A percentile compares a stretch with the other conserved stretches of the same genome.
Conservation (phyloP, 352 stramenopile genomes). For the Phytopythium litorale region DNA sequence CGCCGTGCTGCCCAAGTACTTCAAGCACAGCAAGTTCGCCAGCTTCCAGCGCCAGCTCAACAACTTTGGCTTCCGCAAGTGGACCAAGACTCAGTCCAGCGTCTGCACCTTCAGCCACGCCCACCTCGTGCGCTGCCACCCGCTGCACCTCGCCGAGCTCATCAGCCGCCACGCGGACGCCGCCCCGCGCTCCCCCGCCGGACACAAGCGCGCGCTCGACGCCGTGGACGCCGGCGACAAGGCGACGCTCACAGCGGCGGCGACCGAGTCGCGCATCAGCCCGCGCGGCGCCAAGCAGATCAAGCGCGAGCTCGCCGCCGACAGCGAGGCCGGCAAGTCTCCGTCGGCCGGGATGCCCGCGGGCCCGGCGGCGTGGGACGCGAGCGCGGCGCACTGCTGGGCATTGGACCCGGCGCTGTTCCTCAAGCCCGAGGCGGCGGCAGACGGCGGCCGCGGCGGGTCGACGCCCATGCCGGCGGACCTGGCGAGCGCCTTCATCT, state of each 20-base stretch:
- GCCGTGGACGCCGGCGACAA: neutral
- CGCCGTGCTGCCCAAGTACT: conserved; percentile 89
- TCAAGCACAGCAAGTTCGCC: conserved; percentile 92
- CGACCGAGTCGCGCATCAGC: conserved; percentile 1
- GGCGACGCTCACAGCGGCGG: neutral
- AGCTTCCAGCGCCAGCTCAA: conserved; percentile 87
- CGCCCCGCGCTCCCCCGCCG: conserved; percentile 18
- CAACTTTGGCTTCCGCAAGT: conserved; percentile 87
- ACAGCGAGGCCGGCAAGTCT: neutral
- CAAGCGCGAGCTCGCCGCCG: conserved; percentile 18
- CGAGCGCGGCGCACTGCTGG: conserved; percentile 15
- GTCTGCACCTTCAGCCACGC: conserved; percentile 80
- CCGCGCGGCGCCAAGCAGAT: conserved; percentile 14
- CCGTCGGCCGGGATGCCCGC: conserved; percentile 2
- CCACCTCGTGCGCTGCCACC: conserved; percentile 52
- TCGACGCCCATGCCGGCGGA: conserved; percentile 19
- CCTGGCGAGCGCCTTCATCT: conserved; percentile 19
- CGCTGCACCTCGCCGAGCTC: conserved; percentile 55
- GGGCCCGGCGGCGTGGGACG: conserved; percentile 2
- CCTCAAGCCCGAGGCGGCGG: conserved; percentile 9
- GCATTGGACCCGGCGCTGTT: conserved; percentile 21
- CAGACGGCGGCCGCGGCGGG: neutral
- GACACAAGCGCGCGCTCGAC: conserved; percentile 17
- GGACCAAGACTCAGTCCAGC: conserved; percentile 69
- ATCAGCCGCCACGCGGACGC: conserved; percentile 26